A percentile compares a stretch with the other conserved stretches of the same genome.
These are phyloP conservation scores for Pseudozyma flocculosa DNA, from an alignment of 1,284 basidiomycete genomes.

Conservation along the genomic window DNA sequence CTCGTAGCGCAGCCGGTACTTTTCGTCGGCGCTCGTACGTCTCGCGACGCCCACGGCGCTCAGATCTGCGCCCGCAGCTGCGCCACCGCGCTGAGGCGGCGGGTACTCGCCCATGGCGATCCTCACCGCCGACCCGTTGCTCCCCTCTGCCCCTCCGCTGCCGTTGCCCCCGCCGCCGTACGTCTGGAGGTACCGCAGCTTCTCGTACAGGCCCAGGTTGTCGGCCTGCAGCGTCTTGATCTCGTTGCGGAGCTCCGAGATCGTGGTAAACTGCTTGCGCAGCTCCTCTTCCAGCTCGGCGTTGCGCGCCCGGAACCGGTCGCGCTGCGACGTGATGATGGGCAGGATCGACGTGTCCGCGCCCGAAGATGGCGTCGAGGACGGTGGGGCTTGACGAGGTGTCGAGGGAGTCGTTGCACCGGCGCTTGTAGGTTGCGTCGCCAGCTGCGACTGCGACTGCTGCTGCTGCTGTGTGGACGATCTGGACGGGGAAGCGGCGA, in stretches of 20 bases:
- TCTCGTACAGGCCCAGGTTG: conserved; percentile 53
- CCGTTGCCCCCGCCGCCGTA: conserved; percentile 17
- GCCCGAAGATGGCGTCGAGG: background rate
- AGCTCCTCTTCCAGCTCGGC: conserved; percentile 96
- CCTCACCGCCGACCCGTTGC: conserved; percentile 68
- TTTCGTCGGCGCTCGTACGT: conserved; percentile 62
- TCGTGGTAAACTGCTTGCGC: conserved; percentile 86
- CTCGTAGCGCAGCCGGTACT: conserved; percentile 85
- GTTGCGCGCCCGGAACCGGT: conserved; percentile 91
- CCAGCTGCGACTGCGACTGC: conserved; percentile 1
- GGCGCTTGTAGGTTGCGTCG: too few species aligned
- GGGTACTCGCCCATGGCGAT: conserved; percentile 21
- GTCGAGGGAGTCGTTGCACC: too few species aligned
- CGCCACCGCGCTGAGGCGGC: too few species aligned
- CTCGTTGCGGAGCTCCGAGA: conserved; percentile 67
- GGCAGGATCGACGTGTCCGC: conserved; percentile 38
- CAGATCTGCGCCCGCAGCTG: too few species aligned
- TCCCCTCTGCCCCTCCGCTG: background rate
- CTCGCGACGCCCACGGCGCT: conserved; percentile 7
- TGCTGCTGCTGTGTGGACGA: background rate
- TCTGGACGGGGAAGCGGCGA: background rate
- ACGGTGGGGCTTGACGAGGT: too few species aligned
- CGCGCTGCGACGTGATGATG: conserved; percentile 93
- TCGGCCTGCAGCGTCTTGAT: conserved; percentile 48
- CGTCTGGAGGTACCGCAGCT: conserved; percentile 50